Base-by-base conservation (phyloP, 139 green algal species). In the Chlorella sp. region DNA sequence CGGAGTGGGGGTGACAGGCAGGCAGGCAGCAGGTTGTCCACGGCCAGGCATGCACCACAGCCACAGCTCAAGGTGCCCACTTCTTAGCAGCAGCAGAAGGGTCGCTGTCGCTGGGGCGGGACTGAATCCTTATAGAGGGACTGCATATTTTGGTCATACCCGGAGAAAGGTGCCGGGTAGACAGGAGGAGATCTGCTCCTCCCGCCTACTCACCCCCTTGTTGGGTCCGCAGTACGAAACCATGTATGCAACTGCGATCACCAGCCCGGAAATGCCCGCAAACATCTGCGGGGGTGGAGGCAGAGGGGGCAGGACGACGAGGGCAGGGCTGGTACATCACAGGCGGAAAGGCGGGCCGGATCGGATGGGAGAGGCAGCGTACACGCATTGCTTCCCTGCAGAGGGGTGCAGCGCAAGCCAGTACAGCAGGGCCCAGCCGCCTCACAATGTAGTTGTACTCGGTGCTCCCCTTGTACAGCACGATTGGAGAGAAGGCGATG, bases 381-480 rank as follows among this genome's bases (percentile, higher is more conserved):
- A 1, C 1, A 16, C 18, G 36, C 0, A 1, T 39, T 30, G 30
- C 37, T 40, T 83, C 37, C 14, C 75, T 73, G 22, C 2, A n/a
- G 28, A 40, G 24, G n/a, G 18, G 32, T 15, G 28, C 73, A 80
- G 9, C n/a, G 18, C 28, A 39, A 37, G 15, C 15, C 0, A 40
- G 39, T 18, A 7, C 36, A 12, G 64, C 64, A 18, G 11, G 21
- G 11, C 64, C 64, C 64, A 30, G 48, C 48, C 64, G 1, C n/a
- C 83, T 87, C 83, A 88, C 84, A 69, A 88, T 88, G 64, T 69
- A 88, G 68, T 88, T 88, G 40, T 34, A 32, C 40, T 88, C 64
- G 26, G 36, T 81, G 3, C 39, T 48, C 28, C 64, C 82, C 21
- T n/a, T 60, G 82, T 86, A 86, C 0, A 77, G 57, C 32, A 76